Conservation (phyloP, 768 basidiomycete genomes). For the Stropharia rugosoannulata region DNA sequence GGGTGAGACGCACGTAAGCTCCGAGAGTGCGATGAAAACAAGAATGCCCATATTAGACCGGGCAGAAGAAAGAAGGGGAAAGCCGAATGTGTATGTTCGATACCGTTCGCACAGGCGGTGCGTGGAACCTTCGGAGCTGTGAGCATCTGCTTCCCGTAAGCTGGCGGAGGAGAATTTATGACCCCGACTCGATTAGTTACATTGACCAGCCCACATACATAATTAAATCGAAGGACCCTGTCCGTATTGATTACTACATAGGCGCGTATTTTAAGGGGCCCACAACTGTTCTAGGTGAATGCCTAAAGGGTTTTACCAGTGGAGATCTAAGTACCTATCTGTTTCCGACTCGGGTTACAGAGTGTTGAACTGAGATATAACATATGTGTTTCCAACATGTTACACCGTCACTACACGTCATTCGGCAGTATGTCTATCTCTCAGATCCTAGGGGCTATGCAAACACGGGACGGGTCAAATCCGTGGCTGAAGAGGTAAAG, state of each 20-base stretch:
- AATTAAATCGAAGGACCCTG: neutral
- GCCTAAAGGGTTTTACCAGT: no score
- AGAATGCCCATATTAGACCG: constrained; percentile 18
- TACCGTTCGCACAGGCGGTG: neutral
- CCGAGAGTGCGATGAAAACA: constrained; percentile 21
- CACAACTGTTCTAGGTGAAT: no score
- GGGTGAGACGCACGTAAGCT: constrained; percentile 9
- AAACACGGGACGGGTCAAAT: neutral
- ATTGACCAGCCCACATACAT: neutral
- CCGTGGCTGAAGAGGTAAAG: neutral
- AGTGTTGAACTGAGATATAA: no score
- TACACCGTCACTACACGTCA: no score
- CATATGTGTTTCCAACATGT: no score
- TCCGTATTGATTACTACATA: neutral
- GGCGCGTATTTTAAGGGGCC: neutral
- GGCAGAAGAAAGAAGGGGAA: constrained; percentile 6
- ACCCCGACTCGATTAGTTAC: neutral
- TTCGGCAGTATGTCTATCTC: no score
- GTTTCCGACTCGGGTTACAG: no score
- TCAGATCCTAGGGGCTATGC: neutral
- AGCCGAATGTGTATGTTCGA: neutral
- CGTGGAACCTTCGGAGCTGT: constrained; percentile 1
- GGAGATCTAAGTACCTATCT: no score
- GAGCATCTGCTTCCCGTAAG: constrained; percentile 7
- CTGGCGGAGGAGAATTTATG: neutral